Evolutionary conservation across 2,329 filamentous ascomycete species (phyloP), one percentile per base, ranked within the genome.

Genomic region (Colletotrichum sp.): DNA sequence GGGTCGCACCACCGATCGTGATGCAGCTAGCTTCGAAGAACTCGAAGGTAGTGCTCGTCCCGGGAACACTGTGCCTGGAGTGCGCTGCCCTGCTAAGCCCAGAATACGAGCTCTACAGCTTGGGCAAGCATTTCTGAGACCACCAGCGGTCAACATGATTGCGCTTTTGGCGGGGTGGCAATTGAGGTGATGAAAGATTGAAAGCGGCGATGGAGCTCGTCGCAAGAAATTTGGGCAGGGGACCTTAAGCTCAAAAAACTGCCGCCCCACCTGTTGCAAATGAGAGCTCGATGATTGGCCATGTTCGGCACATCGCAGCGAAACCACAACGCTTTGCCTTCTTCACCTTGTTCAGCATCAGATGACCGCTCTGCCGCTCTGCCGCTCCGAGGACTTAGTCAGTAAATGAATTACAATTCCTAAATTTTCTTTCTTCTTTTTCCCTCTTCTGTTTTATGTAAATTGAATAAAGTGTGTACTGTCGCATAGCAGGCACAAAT

Each of bases 111-210:
- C 69, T 27, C 73, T 55, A 47, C 73, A 76, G 67, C 61, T 68
- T 2, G 73, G 75, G 8, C 75, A 75, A 16, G 66, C 69, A 18
- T 70, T 75, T 27, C 68, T 62, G 6, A 76, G 64, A 34, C 75
- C 69, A 27, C 73, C 67, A 27, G 73, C 73, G 34, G 72, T 69
- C 51, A 74, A 66, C 72, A 74, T 74, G 47, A 63, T 68, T 69
- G 59, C 33, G 8, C 27, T 12, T 15, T 69, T 62, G 43, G 43
- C 43, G 43, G 21, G 34, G 33, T 65, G 43, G 34, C 24, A 33
- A 66, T 33, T 54, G 54, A 15, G 13, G 21, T 55, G n/a, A 11
- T 38, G 33, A 21, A 70, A 7, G 57, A 55, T 11, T 7, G 2
- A 13, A 58, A 8, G 4, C 21, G 5, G 38, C 62, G 58, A 59